These are phyloP conservation scores for Fagopyrum homotropicum DNA, from an alignment of 148 eudicot genomes.

Conservation along the genomic window DNA sequence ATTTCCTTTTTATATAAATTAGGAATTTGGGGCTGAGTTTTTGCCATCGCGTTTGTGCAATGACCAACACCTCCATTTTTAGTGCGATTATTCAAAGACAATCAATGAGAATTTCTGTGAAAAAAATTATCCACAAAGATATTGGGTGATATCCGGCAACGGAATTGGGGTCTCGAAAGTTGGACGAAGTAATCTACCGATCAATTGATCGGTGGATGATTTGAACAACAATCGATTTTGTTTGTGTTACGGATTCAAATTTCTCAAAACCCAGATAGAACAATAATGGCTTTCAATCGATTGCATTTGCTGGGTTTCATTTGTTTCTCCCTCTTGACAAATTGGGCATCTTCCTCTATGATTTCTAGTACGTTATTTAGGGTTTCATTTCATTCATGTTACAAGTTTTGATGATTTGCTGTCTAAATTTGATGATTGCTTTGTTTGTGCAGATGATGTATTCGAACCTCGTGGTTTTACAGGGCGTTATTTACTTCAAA, in stretches of 20 bases:
- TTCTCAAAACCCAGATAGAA: not conserved
- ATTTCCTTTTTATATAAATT: not conserved
- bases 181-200: constrained; percentile 2
- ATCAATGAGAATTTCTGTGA: not conserved
- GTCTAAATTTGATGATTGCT: not conserved
- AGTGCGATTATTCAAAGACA: not conserved
- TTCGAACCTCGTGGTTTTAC: constrained; percentile 1
- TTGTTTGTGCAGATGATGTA: constrained; percentile 4
- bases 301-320: constrained; percentile 3
- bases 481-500: constrained; percentile 4
- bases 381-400: not conserved
- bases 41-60: not conserved
- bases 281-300: constrained; percentile 1
- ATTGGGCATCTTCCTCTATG: not conserved
- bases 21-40: not conserved
- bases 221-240: not conserved
- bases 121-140: not conserved
- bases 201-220: constrained; percentile 14
- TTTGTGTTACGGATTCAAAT: not conserved
- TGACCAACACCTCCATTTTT: not conserved
- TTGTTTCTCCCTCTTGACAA: not conserved
- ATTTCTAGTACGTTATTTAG: constrained; percentile 10
- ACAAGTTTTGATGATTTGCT: not conserved
- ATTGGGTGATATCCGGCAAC: not conserved
- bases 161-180: not conserved